These are phyloP conservation scores for Aureobasidium leucospermi DNA, from an alignment of 2,329 filamentous ascomycete species.

Conservation along the genomic window DNA sequence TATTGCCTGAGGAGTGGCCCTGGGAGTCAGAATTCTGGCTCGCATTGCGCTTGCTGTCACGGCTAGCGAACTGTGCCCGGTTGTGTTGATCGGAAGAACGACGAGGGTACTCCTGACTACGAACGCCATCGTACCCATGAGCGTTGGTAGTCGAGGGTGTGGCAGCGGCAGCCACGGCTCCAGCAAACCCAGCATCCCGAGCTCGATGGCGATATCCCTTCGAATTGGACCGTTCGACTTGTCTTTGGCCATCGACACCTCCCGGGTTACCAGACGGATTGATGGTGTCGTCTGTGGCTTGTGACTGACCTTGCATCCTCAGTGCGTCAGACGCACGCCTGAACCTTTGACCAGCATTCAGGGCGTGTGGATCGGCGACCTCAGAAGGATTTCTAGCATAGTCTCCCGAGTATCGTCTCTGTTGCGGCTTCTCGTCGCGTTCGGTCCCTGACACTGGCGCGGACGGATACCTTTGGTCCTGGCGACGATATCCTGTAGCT, in stretches of 20 bases:
- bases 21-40: neutral
- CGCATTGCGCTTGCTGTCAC: neutral
- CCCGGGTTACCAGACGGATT: neutral
- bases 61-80: neutral
- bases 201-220: conserved; percentile 22
- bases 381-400: neutral
- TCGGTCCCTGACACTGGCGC: neutral
- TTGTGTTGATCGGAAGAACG: neutral
- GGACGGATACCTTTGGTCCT: conserved; percentile 4
- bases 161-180: conserved; percentile 24
- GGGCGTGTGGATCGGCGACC: neutral
- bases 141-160: neutral
- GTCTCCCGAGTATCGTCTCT: neutral
- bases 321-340: conserved; percentile 15
- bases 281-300: neutral
- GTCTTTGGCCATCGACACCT: neutral
- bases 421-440: neutral
- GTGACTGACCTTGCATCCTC: conserved; percentile 2
- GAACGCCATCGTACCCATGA: neutral
- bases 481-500: neutral
- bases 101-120: neutral
- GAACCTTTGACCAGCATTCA: conserved; percentile 12
- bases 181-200: conserved; percentile 27
- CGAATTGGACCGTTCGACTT: neutral
- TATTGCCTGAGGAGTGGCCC: conserved; percentile 14